Base-by-base conservation (phyloP, 495 filamentous ascomycete species). In the Symbiotaphrina buchneri region DNA sequence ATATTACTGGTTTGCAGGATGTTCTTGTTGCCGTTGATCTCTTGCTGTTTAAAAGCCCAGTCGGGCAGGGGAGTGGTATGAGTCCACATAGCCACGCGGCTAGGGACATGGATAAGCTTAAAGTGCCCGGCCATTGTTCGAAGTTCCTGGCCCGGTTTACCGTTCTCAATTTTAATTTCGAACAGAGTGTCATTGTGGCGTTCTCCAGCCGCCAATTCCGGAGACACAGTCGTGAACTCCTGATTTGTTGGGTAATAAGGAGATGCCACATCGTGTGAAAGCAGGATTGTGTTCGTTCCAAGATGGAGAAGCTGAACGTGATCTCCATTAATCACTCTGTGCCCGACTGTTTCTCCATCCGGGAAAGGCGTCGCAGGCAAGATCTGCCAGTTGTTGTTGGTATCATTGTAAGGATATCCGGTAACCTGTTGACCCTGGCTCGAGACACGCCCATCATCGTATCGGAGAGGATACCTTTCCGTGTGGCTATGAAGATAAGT, bases 1-100 rank as follows among this genome's bases (percentile, higher is more conserved):
- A 92, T 59, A 47, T 97, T 97, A 49, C 81, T 92, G 45, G 68
- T 64, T 42, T 91, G 80, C 27, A 68, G 59, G 30, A 90, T 53
- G 51, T 93, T 91, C 68, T 97, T 97, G 67, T 97, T 97, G 31
- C 87, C 87, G 48, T 97, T 97, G 58, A 97, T 94, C 49, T 97
- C 87, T 39, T 90, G 83, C 45, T 97, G 87, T 50, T 91, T 90
- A 53, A 71, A 84, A 19, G 64, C 87, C 87, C 87, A 97, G 10
- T 97, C 87, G 1, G 87, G 87, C 10, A 97, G 71, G 13, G 87
- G 79, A 20, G 68, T 83, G 5, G 77, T 73, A 49, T 93, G 85
- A 2, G 87, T 97, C 87, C 87, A 97, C 84, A 97, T 87, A 34
- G 90, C 85, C 19, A 97, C 87, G 39, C 84, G 83, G 35, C 80